Conservation (phyloP, 2,329 filamentous ascomycete species). For the Alternaria dauci region DNA sequence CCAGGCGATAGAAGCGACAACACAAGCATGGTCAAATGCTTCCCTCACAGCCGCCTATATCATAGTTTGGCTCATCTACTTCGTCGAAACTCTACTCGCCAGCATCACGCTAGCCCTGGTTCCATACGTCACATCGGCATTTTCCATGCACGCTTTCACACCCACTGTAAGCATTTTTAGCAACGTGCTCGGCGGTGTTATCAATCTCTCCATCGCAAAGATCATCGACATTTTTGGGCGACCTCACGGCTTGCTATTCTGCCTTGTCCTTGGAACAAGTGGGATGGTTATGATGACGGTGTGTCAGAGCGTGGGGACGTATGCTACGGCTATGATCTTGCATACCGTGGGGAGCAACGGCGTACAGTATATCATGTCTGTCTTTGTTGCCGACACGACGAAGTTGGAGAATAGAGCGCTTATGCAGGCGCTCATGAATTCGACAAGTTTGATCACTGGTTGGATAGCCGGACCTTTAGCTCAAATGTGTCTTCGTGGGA, state of each 20-base stretch:
- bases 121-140: constrained; percentile 51
- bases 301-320: constrained; percentile 66
- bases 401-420: constrained; percentile 70
- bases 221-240: constrained; percentile 52
- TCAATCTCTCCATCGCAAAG: constrained; percentile 50
- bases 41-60: constrained; percentile 12
- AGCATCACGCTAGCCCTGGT: constrained; percentile 48
- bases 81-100: constrained; percentile 56
- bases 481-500: constrained; percentile 53
- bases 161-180: constrained; percentile 46
- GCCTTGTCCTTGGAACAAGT: constrained; percentile 24
- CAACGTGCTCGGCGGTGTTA: constrained; percentile 44
- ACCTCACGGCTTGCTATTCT: constrained; percentile 44
- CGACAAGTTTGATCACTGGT: constrained; percentile 29
- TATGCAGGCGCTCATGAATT: constrained; percentile 59
- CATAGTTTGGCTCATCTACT: constrained; percentile 38
- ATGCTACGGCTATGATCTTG: constrained; percentile 71
- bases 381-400: constrained; percentile 74
- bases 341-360: constrained; percentile 68
- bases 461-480: constrained; percentile 34
- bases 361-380: constrained; percentile 55
- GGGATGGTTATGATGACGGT: constrained; percentile 71
- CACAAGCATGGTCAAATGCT: constrained; percentile 9
- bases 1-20: constrained; percentile 15
- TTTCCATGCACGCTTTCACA: constrained; percentile 42